phyloP scores from a whole-genome alignment of 352 stramenopile genomes.

The Phytophthora parvispora region DNA sequence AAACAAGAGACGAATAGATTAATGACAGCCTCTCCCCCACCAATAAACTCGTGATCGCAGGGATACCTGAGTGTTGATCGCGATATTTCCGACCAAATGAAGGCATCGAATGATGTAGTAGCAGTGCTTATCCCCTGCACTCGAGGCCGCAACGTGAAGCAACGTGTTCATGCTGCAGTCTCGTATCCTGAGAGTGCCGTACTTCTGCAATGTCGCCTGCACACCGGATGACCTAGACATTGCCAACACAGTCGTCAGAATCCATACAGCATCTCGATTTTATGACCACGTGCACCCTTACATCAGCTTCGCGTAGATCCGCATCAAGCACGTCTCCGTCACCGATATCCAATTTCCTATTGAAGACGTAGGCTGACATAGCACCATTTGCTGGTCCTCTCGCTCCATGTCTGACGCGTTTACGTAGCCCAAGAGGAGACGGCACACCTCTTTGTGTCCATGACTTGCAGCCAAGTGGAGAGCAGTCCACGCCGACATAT shows the following conservation, averaged over 20 bases:
- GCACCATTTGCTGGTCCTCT: constrained; percentile 43
- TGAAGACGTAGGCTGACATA: constrained; percentile 44
- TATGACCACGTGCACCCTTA: constrained; percentile 13
- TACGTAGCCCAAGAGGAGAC: constrained; percentile 36
- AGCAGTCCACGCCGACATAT: constrained; percentile 53
- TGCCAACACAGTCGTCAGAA: neutral
- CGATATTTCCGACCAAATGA: constrained; percentile 45
- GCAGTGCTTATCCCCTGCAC: constrained; percentile 46
- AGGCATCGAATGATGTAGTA: constrained; percentile 63
- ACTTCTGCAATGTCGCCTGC: constrained; percentile 45
- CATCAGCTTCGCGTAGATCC: constrained; percentile 62
- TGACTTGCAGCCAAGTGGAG: constrained; percentile 55
- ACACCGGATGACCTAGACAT: constrained; percentile 41
- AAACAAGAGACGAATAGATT: constrained; percentile 1
- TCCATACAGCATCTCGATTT: neutral
- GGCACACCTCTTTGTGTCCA: constrained; percentile 55
- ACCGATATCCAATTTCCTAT: constrained; percentile 55
- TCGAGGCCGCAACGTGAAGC: constrained; percentile 57
- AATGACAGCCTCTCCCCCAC: neutral
- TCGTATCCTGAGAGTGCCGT: constrained; percentile 57
- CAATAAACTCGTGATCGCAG: neutral
- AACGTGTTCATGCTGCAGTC: constrained; percentile 70
- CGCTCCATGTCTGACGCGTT: constrained; percentile 28
- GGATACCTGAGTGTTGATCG: constrained; percentile 50
- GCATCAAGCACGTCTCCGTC: constrained; percentile 45